Conservation (phyloP, 257 asterid genomes). For the Petrea volubilis region DNA sequence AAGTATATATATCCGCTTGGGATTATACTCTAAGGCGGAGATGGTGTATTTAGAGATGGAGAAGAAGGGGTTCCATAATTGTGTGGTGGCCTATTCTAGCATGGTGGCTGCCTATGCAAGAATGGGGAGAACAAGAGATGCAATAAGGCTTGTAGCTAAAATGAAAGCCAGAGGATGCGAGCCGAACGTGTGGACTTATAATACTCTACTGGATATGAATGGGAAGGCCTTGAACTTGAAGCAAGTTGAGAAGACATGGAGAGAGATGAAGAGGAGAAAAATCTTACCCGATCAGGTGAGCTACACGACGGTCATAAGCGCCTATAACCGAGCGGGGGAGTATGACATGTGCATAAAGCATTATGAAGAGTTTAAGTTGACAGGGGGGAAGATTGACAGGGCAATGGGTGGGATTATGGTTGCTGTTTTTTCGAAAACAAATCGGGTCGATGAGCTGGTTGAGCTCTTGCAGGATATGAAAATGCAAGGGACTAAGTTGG, state of each 20-base stretch:
- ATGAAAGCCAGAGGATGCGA: constrained; percentile 80
- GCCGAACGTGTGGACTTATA: constrained; percentile 95
- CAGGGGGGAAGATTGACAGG: constrained; percentile 61
- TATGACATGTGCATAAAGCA: constrained; percentile 50
- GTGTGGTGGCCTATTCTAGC: constrained; percentile 83
- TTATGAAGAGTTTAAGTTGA: constrained; percentile 60
- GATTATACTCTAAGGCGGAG: constrained; percentile 60
- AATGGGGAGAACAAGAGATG: constrained; percentile 63
- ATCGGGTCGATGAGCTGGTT: constrained; percentile 64
- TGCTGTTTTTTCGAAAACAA: constrained; percentile 74
- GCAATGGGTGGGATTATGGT: constrained; percentile 94
- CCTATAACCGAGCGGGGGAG: constrained; percentile 65
- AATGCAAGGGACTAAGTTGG: constrained; percentile 51
- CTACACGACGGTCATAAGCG: constrained; percentile 73
- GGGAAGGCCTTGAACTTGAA: constrained; percentile 56
- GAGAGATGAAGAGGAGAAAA: constrained; percentile 75
- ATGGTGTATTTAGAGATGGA: constrained; percentile 63
- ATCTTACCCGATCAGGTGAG: constrained; percentile 67
- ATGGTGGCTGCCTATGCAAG: constrained; percentile 80
- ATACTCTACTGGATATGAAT: constrained; percentile 72
- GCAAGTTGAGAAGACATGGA: constrained; percentile 74
- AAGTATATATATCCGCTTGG: constrained; percentile 59
- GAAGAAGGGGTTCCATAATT: constrained; percentile 60
- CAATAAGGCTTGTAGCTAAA: constrained; percentile 69
- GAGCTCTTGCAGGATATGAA: constrained; percentile 80